A percentile compares a stretch with the other conserved stretches of the same genome.
Evolutionary conservation across 2,329 filamentous ascomycete genomes (phyloP).

Genomic region (Xylariomycetidae sp.): DNA sequence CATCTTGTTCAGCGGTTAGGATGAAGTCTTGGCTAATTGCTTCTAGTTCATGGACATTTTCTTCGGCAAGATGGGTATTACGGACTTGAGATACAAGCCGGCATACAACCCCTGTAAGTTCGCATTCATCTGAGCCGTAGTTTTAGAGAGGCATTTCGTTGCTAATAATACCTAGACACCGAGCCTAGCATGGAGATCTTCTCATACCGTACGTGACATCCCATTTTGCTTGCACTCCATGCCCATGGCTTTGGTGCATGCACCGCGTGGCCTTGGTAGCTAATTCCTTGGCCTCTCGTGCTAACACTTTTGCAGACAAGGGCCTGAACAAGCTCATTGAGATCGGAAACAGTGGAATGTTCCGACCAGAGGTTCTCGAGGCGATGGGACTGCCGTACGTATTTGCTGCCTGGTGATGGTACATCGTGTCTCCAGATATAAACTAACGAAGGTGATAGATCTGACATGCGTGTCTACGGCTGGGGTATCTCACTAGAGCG

Average conservation of each 20-base stretch:
- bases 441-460: slow-evolving; percentile 31
- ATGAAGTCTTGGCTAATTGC: background rate
- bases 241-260: too few relatives aligned
- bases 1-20: background rate
- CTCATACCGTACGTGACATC: slow-evolving; percentile 62
- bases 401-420: slow-evolving; percentile 1
- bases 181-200: slow-evolving; percentile 99
- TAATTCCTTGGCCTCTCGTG: too few relatives aligned
- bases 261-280: too few relatives aligned
- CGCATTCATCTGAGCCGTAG: background rate
- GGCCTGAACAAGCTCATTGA: slow-evolving; percentile 88
- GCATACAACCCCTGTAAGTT: slow-evolving; percentile 75
- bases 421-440: too few relatives aligned
- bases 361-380: slow-evolving; percentile 95
- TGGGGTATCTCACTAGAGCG: slow-evolving; percentile 89
- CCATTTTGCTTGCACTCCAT: too few relatives aligned
- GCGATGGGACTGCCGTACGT: slow-evolving; percentile 74
- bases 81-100: slow-evolving; percentile 84
- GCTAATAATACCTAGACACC: slow-evolving; percentile 75
- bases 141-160: too few relatives aligned
- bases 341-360: slow-evolving; percentile 98
- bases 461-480: slow-evolving; percentile 87
- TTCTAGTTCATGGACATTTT: slow-evolving; percentile 75
- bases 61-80: slow-evolving; percentile 93
- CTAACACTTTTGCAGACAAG: slow-evolving; percentile 4